Evolutionary conservation across 1,284 basidiomycete species (phyloP).

Genomic region (Gastroboletus turbinatus): DNA sequence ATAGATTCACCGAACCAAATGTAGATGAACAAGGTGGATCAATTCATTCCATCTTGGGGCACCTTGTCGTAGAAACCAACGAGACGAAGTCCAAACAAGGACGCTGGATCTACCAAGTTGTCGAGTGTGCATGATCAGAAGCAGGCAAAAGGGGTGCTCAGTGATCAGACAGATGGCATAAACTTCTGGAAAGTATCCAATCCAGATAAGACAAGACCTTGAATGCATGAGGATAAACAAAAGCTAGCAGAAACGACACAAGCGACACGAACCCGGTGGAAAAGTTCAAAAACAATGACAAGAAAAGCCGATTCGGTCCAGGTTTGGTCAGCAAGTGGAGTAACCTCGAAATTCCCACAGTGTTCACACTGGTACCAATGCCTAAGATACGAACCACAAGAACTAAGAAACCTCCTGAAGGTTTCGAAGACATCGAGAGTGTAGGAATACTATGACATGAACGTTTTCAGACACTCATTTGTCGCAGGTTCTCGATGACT

Average conservation of each 20-base stretch:
- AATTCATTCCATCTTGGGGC: neutral
- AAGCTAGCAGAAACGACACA: neutral
- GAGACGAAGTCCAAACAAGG: neutral
- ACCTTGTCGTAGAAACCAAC: neutral
- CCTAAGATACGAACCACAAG: conserved; percentile 94
- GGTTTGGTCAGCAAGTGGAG: conserved; percentile 15
- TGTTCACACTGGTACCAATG: conserved; percentile 53
- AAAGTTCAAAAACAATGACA: too few species aligned
- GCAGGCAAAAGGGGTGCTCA: neutral
- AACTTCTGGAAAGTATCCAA: neutral
- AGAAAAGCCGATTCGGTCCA: neutral
- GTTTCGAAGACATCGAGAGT: conserved; percentile 92
- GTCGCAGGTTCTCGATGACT: conserved; percentile 84
- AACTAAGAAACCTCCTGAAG: conserved; percentile 95
- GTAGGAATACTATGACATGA: conserved; percentile 40
- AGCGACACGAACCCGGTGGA: too few species aligned
- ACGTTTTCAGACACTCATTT: conserved; percentile 6
- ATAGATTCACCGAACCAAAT: neutral
- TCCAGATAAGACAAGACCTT: too few species aligned
- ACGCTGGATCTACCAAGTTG: neutral
- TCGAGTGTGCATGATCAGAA: neutral
- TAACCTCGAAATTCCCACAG: conserved; percentile 20
- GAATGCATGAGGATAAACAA: too few species aligned
- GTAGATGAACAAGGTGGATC: too few species aligned
- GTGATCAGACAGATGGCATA: neutral